Conservation (phyloP, 225 moss, liverwort and hornwort genomes). For the Anthoceros angustus region DNA sequence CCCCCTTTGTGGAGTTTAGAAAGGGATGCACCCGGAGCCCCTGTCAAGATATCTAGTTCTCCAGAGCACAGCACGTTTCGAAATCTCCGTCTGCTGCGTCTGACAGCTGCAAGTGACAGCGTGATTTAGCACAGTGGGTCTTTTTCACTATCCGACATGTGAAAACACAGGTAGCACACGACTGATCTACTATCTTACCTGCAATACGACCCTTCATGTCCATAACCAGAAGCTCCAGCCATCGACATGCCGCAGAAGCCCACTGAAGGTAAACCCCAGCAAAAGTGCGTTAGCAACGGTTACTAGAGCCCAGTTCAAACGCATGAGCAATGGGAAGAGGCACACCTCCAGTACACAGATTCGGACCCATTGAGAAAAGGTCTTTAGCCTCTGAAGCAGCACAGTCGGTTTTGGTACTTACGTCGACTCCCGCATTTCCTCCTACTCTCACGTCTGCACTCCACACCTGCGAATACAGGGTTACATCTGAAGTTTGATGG, state of each 20-base stretch:
- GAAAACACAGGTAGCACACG: neutral
- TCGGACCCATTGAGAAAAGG: neutral
- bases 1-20: neutral
- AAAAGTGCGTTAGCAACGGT: neutral
- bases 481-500: too few species aligned
- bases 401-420: too few species aligned
- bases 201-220: constrained; percentile 29
- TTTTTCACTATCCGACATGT: neutral
- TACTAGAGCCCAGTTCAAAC: neutral
- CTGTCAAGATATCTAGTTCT: constrained; percentile 7
- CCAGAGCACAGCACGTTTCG: constrained; percentile 17
- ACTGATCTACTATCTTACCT: constrained; percentile 10
- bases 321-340: neutral
- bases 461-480: too few species aligned
- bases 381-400: neutral
- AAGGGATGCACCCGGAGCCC: constrained; percentile 1
- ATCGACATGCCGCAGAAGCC: constrained; percentile 22
- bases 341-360: neutral
- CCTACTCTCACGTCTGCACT: too few species aligned
- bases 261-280: constrained; percentile 7
- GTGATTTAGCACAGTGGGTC: neutral
- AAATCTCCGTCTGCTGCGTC: constrained; percentile 23
- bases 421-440: too few species aligned
- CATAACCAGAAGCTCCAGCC: constrained; percentile 28
- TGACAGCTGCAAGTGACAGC: constrained; percentile 15